Evolutionary conservation across 2,329 filamentous ascomycete genomes (phyloP).

Genomic region (Cercospora beticola): DNA sequence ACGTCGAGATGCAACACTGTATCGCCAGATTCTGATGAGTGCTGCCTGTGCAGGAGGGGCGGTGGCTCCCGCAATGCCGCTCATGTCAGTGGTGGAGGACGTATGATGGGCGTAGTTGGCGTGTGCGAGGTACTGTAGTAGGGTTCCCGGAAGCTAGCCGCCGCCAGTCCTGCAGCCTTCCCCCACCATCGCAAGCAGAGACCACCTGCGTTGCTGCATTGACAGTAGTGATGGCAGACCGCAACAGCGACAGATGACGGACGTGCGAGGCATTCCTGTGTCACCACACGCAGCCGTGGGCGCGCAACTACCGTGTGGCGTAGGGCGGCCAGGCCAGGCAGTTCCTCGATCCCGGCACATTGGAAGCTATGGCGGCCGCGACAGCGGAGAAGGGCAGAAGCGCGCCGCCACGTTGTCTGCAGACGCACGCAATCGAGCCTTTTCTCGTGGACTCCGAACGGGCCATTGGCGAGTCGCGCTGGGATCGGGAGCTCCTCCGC

Average conservation of each 20-base stretch:
- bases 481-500: neutral
- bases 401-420: neutral
- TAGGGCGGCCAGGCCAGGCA: neutral
- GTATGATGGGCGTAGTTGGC: too few species aligned
- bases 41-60: too few species aligned
- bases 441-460: conserved; percentile 13
- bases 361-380: neutral
- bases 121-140: too few species aligned
- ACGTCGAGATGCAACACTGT: too few species aligned
- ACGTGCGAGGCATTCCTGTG: neutral
- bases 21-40: too few species aligned
- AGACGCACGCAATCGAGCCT: conserved; percentile 11
- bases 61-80: too few species aligned
- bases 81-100: too few species aligned
- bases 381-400: neutral
- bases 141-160: neutral
- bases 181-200: neutral
- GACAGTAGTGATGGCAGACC: too few species aligned
- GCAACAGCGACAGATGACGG: neutral
- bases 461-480: neutral
- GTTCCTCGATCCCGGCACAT: neutral
- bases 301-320: neutral
- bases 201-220: too few species aligned
- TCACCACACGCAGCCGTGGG: neutral
- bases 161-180: too few species aligned